These are phyloP conservation scores for Peronosclerospora sorghi DNA, from an alignment of 352 stramenopile genomes.

Conservation along the genomic window DNA sequence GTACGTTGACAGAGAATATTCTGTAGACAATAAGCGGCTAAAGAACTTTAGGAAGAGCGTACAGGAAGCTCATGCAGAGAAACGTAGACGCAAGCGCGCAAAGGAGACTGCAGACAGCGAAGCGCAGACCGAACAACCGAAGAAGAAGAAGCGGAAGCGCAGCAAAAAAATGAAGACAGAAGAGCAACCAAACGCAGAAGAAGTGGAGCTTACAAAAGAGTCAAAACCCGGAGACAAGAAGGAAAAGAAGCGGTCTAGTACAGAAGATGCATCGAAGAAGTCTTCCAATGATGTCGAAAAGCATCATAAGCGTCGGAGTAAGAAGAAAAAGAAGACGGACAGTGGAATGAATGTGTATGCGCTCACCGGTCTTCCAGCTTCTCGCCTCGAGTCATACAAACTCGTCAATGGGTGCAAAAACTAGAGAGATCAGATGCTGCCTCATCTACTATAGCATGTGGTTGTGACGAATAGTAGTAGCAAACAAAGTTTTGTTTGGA, in stretches of 20 bases:
- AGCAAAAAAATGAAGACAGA: conserved; percentile 35
- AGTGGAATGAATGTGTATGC: conserved; percentile 32
- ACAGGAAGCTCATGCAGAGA: conserved; percentile 24
- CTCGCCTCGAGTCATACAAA: conserved; percentile 78
- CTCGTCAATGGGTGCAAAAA: conserved; percentile 54
- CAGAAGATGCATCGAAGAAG: conserved; percentile 7
- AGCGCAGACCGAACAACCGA: conserved; percentile 8
- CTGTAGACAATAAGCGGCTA: conserved; percentile 55
- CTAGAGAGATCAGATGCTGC: conserved; percentile 14
- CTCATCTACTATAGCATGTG: not conserved
- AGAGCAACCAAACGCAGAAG: conserved; percentile 12
- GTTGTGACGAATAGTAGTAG: too few relatives aligned
- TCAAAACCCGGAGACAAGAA: conserved; percentile 27
- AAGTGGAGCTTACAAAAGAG: conserved; percentile 5
- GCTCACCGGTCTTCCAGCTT: conserved; percentile 50
- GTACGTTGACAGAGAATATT: conserved; percentile 85
- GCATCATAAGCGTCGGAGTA: conserved; percentile 50
- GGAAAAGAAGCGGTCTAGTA: conserved; percentile 4
- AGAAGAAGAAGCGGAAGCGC: conserved; percentile 51
- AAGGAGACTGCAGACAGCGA: conserved; percentile 10
- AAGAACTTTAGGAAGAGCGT: conserved; percentile 67
- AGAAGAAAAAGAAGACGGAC: conserved; percentile 61
- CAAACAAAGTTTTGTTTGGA: too few relatives aligned
- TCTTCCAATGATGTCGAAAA: conserved; percentile 8
- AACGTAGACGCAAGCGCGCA: conserved; percentile 26